Conservation (phyloP, 495 filamentous ascomycete species). For the Achaetomiella virescens region DNA sequence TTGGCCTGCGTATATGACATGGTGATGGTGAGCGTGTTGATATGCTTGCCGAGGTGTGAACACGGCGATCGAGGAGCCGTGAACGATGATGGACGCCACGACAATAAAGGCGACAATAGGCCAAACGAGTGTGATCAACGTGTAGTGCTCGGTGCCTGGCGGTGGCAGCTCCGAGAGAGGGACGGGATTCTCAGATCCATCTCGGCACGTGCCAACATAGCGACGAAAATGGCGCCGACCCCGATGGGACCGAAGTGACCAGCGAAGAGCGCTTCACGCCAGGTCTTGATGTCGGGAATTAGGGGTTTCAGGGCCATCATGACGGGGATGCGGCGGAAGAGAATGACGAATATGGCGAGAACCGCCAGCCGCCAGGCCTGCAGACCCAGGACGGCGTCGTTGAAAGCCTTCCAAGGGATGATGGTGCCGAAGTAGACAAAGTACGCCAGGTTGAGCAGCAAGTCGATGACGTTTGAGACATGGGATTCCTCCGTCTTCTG, state of each 20-base stretch:
- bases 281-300: constrained; percentile 96
- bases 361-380: constrained; percentile 84
- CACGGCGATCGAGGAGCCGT: constrained; percentile 95
- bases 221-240: constrained; percentile 93
- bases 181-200: constrained; percentile 65
- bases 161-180: constrained; percentile 59
- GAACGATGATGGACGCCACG: constrained; percentile 88
- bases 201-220: constrained; percentile 85
- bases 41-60: constrained; percentile 97
- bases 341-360: constrained; percentile 83
- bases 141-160: constrained; percentile 49
- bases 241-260: constrained; percentile 98
- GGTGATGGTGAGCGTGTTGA: constrained; percentile 92
- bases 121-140: constrained; percentile 81
- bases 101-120: constrained; percentile 93
- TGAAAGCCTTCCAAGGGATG: constrained; percentile 89
- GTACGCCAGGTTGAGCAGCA: constrained; percentile 93
- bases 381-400: constrained; percentile 61
- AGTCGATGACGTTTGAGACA: constrained; percentile 98
- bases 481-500: constrained; percentile 98
- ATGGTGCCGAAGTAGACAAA: constrained; percentile 98
- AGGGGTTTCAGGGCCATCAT: constrained; percentile 89
- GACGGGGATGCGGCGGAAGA: constrained; percentile 94
- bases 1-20: constrained; percentile 89
- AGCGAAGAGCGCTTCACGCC: constrained; percentile 96